Base-by-base conservation (phyloP, 371 early-diverging fungal genomes). In the Blakeslea trispora region DNA sequence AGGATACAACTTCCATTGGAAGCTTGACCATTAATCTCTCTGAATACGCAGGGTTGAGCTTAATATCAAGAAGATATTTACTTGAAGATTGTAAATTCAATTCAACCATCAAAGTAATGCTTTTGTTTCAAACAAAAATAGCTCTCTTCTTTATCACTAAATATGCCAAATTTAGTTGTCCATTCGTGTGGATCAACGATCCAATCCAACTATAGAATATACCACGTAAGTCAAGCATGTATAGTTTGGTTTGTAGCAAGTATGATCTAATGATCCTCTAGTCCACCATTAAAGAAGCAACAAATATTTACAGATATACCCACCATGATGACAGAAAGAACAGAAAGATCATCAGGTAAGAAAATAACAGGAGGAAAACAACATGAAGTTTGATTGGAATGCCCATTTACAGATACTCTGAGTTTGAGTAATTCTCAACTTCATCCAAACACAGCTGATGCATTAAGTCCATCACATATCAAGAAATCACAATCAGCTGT, bases 1-100 rank as follows among this genome's bases (percentile, higher is more conserved):
- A 75, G 48, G 76, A 68, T 41, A 58, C 80, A 3, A 74, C 71
- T 32, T 72, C 65, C 9, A 71, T 88, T 24, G 89, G 89, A 5
- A 66, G 45, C 21, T 56, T 79, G 34, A 50, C 60, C 8, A 53
- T 79, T 14, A 76, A 79, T 59, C 59, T 79, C 19, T 69, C 79
- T 19, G 79, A 76, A 53, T 79, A 79, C 53, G 77, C 72, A 34
- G 61, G 54, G 11, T 59, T 57, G 9, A 71, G 72, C 18, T 42
- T 54, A 31, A 67, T 55, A 18, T 71, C 68, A 45, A 57, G 74
- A 47, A 57, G 75, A 43, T 79, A 72, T 56, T 40, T 79, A 35
- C 51, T 79, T 19, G 68, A 79, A 22, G 66, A 74, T 0, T 75
- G 77, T 55, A 79, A 79, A 65, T 73, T 79, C 47, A 79, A 79